Evolutionary conservation across 805 yeast species (phyloP), one percentile per base, ranked within the genome.

Genomic region (Ogataea parapolymorpha): DNA sequence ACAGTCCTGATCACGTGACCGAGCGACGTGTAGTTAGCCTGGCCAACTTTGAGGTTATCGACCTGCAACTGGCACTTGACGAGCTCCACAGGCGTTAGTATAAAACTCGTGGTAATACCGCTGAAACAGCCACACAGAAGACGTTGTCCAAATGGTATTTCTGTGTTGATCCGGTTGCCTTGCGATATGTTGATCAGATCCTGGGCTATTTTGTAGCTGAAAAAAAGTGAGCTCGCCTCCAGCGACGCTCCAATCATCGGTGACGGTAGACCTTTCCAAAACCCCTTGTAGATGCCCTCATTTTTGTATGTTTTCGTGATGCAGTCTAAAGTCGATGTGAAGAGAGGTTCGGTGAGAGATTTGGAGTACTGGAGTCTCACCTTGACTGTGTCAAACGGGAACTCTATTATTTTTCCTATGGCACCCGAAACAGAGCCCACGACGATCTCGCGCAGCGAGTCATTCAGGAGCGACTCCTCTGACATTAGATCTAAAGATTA

Each of bases 371-470:
- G 91, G 23, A 91, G 69, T 43, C 96, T 71, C 3, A 90, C 98
- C 62, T 90, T 90, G 32, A 89, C 74, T 0, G 97, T 91, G 55
- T 90, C 98, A 51, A 90, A 88, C 0, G 98, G 98, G 54, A 81
- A 90, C 61, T 90, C 98, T 11, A 90, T 75, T 23, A 84, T 53
- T 59, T 90, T 91, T 2, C 95, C 96, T 4, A 79, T 62, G 41
- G 87, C 82, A 12, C 98, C 98, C 1, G 96, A 77, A 1, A 75
- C 51, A 3, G 80, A 78, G 10, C 81, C 81, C 39, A 58, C 67
- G 2, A 66, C 51, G 16, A 77, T 61, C 46, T 77, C 81, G 42
- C 65, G 66, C 9, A 52, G 18, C 12, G 64, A 56, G 13, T 61
- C 62, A 18, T 32, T 46, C 10, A 55, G 20, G 9, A 56, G 43